Percentiles rank a stretch among this genome's conserved stretches.
Evolutionary conservation across 2,329 filamentous ascomycete species (phyloP).

Genomic region (Dryadomyces quercus-mongolicae): DNA sequence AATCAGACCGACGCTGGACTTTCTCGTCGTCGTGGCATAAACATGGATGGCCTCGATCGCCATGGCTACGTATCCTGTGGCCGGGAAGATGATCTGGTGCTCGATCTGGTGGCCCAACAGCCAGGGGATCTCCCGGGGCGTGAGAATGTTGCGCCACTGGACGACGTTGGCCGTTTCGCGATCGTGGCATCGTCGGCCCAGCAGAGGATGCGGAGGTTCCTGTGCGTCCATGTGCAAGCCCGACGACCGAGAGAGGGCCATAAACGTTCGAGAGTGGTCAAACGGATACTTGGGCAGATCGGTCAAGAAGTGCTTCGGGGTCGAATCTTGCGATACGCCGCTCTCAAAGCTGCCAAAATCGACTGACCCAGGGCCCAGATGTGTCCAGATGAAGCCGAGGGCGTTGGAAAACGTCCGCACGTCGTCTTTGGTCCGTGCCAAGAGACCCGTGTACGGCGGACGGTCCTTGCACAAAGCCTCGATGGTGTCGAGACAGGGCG

Average conservation of each 20-base stretch:
- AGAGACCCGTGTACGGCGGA: neutral
- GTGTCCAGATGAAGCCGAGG: neutral
- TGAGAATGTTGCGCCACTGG: slow-evolving; percentile 10
- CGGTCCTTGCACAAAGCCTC: neutral
- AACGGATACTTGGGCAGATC: neutral
- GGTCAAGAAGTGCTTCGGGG: neutral
- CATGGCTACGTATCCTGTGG: slow-evolving; percentile 9
- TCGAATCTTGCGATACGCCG: neutral
- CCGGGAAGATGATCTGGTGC: slow-evolving; percentile 13
- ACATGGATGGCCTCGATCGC: slow-evolving; percentile 9
- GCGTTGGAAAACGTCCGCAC: neutral
- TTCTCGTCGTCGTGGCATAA: no score
- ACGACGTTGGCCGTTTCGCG: slow-evolving; percentile 5
- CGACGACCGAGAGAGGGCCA: neutral
- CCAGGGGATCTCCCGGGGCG: slow-evolving; percentile 8
- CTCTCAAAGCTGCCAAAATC: neutral
- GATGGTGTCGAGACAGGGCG: slow-evolving; percentile 7
- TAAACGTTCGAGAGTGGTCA: neutral
- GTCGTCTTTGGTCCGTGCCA: neutral
- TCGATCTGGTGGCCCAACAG: slow-evolving; percentile 17
- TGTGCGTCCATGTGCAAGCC: neutral
- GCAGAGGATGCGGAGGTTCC: neutral
- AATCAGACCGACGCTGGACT: slow-evolving; percentile 15
- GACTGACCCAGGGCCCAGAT: neutral
- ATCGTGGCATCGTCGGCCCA: slow-evolving; percentile 7